These are phyloP conservation scores for Fusarium pseudoanthophilum DNA, from an alignment of 2,329 filamentous ascomycete genomes.

Conservation along the genomic window DNA sequence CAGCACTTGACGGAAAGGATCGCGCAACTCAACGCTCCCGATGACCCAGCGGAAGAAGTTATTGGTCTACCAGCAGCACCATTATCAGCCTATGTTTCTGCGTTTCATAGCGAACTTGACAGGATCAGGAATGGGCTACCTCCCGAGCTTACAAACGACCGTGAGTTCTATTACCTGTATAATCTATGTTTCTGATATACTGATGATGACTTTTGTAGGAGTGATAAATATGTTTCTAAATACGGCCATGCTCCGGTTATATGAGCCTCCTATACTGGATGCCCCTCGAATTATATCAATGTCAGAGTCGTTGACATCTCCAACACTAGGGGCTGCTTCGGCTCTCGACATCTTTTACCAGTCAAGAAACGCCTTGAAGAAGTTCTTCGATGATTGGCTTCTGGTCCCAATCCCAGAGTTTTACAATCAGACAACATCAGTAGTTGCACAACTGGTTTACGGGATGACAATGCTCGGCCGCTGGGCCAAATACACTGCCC, in stretches of 20 bases:
- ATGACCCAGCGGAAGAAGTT: slow-evolving; percentile 49
- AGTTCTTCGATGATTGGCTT: slow-evolving; percentile 62
- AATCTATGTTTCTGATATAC: fast-evolving
- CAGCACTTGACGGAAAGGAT: slow-evolving; percentile 65
- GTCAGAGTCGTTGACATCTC: slow-evolving; percentile 55
- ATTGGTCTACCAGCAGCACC: slow-evolving; percentile 54
- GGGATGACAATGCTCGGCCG: slow-evolving; percentile 62
- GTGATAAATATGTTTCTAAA: slow-evolving; percentile 55
- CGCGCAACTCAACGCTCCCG: slow-evolving; percentile 52
- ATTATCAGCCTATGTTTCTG: slow-evolving; percentile 56
- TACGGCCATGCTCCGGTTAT: slow-evolving; percentile 56
- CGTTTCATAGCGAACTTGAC: slow-evolving; percentile 59
- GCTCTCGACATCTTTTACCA: slow-evolving; percentile 62
- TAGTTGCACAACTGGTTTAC: slow-evolving; percentile 60
- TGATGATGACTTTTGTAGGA: slow-evolving; percentile 41
- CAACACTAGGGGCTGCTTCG: slow-evolving; percentile 52
- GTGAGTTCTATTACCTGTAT: slow-evolving; percentile 42
- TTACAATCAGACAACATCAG: slow-evolving; percentile 58
- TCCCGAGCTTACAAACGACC: slow-evolving; percentile 49
- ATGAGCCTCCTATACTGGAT: slow-evolving; percentile 60
- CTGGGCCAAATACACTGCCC: slow-evolving; percentile 60
- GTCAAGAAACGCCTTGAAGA: slow-evolving; percentile 58
- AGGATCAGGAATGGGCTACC: slow-evolving; percentile 53
- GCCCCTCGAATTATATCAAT: slow-evolving; percentile 54
- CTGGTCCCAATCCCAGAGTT: slow-evolving; percentile 56